phyloP scores from a whole-genome alignment of 1,284 basidiomycete species.

The Rhodofomes roseus region DNA sequence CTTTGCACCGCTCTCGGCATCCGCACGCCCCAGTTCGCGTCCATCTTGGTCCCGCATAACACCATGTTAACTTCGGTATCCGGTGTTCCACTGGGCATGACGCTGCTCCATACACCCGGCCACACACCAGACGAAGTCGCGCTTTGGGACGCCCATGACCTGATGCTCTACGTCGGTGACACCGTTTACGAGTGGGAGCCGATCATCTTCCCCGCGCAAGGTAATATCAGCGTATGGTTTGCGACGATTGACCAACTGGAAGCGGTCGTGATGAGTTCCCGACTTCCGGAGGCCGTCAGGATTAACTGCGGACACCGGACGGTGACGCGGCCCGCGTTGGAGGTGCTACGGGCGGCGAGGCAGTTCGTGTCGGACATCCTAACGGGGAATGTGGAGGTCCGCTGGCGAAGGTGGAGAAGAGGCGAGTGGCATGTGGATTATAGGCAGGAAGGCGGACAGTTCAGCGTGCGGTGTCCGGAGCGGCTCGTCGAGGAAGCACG shows the following conservation, averaged over 20 bases:
- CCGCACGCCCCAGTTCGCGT: conserved; percentile 39
- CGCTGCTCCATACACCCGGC: conserved; percentile 49
- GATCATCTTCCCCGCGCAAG: conserved; percentile 51
- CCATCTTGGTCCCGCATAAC: conserved; percentile 38
- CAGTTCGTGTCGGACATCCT: conserved; percentile 46
- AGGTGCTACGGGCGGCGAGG: conserved; percentile 38
- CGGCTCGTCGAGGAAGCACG: conserved; percentile 38
- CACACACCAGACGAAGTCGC: conserved; percentile 56
- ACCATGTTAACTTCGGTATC: conserved; percentile 11
- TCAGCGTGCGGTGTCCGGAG: conserved; percentile 48
- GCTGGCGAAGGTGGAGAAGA: conserved; percentile 29
- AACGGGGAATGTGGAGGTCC: conserved; percentile 36
- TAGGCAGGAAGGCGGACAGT: conserved; percentile 37
- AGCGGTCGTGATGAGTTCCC: conserved; percentile 32
- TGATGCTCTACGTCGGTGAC: conserved; percentile 53
- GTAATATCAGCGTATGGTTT: conserved; percentile 47
- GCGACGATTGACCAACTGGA: conserved; percentile 39
- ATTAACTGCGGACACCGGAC: conserved; percentile 50
- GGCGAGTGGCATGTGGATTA: conserved; percentile 42
- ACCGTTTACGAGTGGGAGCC: conserved; percentile 49
- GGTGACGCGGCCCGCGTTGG: conserved; percentile 37
- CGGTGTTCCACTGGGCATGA: conserved; percentile 27
- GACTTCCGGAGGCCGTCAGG: conserved; percentile 25
- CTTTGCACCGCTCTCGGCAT: conserved; percentile 41
- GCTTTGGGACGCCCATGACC: conserved; percentile 43